A percentile compares a stretch with the other conserved stretches of the same genome.
These are phyloP conservation scores for Apophysomyces variabilis DNA, from an alignment of 371 early-diverging fungal species.

Conservation along the genomic window DNA sequence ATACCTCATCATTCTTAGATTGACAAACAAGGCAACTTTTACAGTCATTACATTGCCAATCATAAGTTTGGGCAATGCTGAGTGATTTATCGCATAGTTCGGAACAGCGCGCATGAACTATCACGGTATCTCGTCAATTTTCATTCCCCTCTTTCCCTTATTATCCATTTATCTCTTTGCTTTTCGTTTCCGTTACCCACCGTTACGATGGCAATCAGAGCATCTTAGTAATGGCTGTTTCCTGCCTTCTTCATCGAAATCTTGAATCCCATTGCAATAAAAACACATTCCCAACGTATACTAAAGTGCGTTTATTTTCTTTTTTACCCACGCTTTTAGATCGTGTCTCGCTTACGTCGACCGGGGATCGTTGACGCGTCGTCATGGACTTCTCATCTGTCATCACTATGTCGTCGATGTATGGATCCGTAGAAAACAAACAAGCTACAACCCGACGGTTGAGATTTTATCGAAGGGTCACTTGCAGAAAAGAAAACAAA, in stretches of 20 bases:
- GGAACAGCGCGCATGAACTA: conserved; percentile 40
- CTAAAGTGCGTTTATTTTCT: conserved; percentile 18
- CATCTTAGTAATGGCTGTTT: conserved; percentile 28
- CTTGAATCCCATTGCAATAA: conserved; percentile 31
- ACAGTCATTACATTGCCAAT: conserved; percentile 53
- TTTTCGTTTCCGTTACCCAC: conserved; percentile 29
- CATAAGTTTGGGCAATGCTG: conserved; percentile 39
- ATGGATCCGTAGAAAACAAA: not conserved
- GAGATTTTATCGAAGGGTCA: not conserved
- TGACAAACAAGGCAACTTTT: conserved; percentile 47
- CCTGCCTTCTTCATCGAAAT: conserved; percentile 27
- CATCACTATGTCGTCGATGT: not conserved
- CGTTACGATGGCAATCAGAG: conserved; percentile 44
- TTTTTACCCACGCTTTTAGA: not conserved
- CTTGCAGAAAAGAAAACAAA: not conserved
- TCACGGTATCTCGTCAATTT: conserved; percentile 1
- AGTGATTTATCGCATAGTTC: conserved; percentile 28
- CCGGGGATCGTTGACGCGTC: conserved; percentile 23
- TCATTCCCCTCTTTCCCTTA: not conserved
- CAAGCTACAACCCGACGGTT: conserved; percentile 1
- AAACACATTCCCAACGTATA: conserved; percentile 40
- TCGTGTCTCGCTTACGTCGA: conserved; percentile 25
- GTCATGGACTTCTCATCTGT: conserved; percentile 8
- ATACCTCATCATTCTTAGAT: conserved; percentile 46
- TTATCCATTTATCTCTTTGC: conserved; percentile 14